phyloP scores from a whole-genome alignment of 495 filamentous ascomycete genomes.

The Hypoxylon lenormandii region DNA sequence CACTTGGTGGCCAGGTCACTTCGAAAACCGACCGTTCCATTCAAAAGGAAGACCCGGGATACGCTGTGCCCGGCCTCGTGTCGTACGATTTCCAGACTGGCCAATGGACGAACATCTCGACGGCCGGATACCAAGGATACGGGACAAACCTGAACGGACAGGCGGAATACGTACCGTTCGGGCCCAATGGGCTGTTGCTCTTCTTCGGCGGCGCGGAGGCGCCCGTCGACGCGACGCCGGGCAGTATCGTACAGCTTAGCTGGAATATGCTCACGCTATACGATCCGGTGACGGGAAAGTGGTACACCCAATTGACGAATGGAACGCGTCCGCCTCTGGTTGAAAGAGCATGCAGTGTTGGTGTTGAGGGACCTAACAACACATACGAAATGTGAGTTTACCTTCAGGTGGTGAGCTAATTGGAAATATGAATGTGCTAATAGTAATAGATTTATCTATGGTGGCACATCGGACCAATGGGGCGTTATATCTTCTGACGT shows the following conservation, averaged over 20 bases:
- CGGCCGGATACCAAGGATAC: slow-evolving; percentile 38
- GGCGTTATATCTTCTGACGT: slow-evolving; percentile 45
- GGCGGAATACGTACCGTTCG: slow-evolving; percentile 54
- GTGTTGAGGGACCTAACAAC: slow-evolving; percentile 47
- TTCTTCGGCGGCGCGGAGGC: slow-evolving; percentile 52
- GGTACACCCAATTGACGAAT: slow-evolving; percentile 51
- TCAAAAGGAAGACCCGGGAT: slow-evolving; percentile 36
- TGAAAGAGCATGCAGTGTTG: slow-evolving; percentile 48
- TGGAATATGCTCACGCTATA: slow-evolving; percentile 51
- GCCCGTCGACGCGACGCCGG: slow-evolving; percentile 33
- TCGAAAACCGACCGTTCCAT: slow-evolving; percentile 45
- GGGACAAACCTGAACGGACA: slow-evolving; percentile 49
- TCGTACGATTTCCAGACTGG: slow-evolving; percentile 53
- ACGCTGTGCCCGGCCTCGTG: slow-evolving; percentile 48
- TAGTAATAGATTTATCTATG: slow-evolving; percentile 53
- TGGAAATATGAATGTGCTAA: not conserved
- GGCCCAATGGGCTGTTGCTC: slow-evolving; percentile 52
- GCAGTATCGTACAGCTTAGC: slow-evolving; percentile 30
- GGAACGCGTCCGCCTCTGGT: slow-evolving; percentile 43
- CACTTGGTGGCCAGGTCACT: slow-evolving; percentile 48
- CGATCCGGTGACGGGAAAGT: slow-evolving; percentile 53
- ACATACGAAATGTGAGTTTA: slow-evolving; percentile 52
- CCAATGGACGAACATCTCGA: slow-evolving; percentile 50
- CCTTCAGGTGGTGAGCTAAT: not conserved
- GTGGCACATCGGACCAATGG: slow-evolving; percentile 42